phyloP scores from a whole-genome alignment of 2,329 filamentous ascomycete species.

The Epichloe gansuensis region DNA sequence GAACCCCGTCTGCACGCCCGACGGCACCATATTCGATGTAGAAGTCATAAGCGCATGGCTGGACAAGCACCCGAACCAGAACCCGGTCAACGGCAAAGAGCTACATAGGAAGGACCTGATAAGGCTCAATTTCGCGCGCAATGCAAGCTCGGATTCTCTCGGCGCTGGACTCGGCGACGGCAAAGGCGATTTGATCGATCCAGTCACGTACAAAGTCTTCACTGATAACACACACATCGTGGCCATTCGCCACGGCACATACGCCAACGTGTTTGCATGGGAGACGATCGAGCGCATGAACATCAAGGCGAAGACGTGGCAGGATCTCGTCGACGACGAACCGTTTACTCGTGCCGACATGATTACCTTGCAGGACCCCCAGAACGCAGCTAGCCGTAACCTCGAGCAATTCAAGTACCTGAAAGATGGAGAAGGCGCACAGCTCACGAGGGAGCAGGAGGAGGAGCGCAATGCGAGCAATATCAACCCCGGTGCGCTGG shows the following conservation, averaged over 20 bases:
- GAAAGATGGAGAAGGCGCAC: conserved; percentile 62
- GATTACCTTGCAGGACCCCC: conserved; percentile 90
- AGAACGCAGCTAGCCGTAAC: conserved; percentile 72
- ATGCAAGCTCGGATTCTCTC: conserved; percentile 52
- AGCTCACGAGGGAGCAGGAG: conserved; percentile 57
- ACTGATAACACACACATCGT: conserved; percentile 98
- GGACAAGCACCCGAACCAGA: conserved; percentile 74
- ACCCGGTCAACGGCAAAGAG: conserved; percentile 72
- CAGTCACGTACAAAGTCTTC: conserved; percentile 93
- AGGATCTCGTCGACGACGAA: conserved; percentile 73
- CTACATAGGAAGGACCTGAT: conserved; percentile 74
- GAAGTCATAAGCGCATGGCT: conserved; percentile 92
- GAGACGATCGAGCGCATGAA: conserved; percentile 94
- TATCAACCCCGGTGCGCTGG: conserved; percentile 70
- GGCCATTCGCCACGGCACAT: conserved; percentile 63
- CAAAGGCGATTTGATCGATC: conserved; percentile 77
- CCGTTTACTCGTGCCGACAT: conserved; percentile 85
- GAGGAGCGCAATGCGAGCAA: conserved; percentile 50
- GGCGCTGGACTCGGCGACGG: conserved; percentile 36
- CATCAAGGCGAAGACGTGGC: conserved; percentile 94
- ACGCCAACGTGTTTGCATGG: conserved; percentile 92
- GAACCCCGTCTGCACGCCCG: conserved; percentile 79
- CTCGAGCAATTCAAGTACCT: conserved; percentile 81
- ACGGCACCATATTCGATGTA: conserved; percentile 87
- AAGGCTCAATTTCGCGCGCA: conserved; percentile 82